A percentile compares a stretch with the other conserved stretches of the same genome.
phyloP scores from a whole-genome alignment of 495 filamentous ascomycete species.

The Bombardia bombarda region DNA sequence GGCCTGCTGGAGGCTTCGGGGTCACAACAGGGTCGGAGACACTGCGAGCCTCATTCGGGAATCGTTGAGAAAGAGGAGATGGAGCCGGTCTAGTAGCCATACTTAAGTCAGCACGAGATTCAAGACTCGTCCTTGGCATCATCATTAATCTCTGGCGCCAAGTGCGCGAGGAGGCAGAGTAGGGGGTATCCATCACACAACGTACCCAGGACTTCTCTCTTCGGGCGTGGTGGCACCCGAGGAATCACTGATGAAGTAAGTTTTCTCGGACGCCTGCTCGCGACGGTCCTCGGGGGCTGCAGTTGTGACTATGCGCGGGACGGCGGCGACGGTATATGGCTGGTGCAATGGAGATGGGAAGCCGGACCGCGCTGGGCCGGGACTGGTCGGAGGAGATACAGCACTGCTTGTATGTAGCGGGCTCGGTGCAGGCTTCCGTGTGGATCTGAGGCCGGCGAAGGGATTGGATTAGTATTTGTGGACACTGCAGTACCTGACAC shows the following conservation, averaged over 20 bases:
- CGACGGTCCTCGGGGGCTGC: conserved; percentile 18
- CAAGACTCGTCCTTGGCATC: conserved; percentile 4
- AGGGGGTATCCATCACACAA: conserved; percentile 9
- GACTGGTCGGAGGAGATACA: conserved; percentile 34
- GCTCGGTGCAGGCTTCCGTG: conserved; percentile 32
- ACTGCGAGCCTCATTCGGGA: conserved; percentile 37
- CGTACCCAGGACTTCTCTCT: conserved; percentile 25
- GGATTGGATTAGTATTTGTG: conserved; percentile 29
- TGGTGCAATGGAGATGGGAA: conserved; percentile 23
- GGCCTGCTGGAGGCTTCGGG: conserved; percentile 30
- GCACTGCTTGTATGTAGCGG: conserved; percentile 32
- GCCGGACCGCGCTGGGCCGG: conserved; percentile 29
- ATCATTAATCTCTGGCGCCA: conserved; percentile 9
- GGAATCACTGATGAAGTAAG: conserved; percentile 30
- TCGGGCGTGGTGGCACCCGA: conserved; percentile 26
- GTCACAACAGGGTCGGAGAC: conserved; percentile 27
- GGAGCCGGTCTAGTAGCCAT: conserved; percentile 21
- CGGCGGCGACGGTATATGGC: conserved; percentile 9
- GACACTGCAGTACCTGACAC: conserved; percentile 23
- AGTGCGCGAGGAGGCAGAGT: conserved; percentile 3
- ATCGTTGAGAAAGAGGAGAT: conserved; percentile 17
- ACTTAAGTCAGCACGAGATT: conserved; percentile 19
- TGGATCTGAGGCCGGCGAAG: conserved; percentile 24
- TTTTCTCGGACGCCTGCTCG: conserved; percentile 16
- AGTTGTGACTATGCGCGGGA: conserved; percentile 31